Evolutionary conservation across 1,139 yeast genomes (phyloP).

Genomic region (Geotrichum cucujoidarum): DNA sequence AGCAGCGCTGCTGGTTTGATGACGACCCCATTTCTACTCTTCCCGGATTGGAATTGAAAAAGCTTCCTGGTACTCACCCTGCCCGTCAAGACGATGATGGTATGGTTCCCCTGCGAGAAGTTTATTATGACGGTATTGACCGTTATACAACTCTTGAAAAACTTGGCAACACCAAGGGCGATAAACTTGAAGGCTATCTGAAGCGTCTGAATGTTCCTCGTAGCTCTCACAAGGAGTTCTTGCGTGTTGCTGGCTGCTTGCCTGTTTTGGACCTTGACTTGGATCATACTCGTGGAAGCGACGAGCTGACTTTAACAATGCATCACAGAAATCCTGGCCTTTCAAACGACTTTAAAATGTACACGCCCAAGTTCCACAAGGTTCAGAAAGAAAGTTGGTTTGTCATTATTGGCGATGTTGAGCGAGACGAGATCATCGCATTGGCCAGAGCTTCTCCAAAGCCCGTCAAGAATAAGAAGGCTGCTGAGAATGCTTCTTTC

Average conservation of each 20-base stretch:
- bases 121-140: slow-evolving; percentile 12
- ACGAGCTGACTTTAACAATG: slow-evolving; percentile 44
- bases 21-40: slow-evolving; percentile 63
- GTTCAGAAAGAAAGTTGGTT: slow-evolving; percentile 95
- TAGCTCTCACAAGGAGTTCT: slow-evolving; percentile 35
- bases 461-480: slow-evolving; percentile 14
- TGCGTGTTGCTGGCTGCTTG: slow-evolving; percentile 43
- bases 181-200: slow-evolving; percentile 31
- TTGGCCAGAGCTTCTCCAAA: slow-evolving; percentile 27
- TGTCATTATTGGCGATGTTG: slow-evolving; percentile 51
- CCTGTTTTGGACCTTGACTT: slow-evolving; percentile 44
- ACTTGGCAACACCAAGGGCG: slow-evolving; percentile 20
- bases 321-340: slow-evolving; percentile 49
- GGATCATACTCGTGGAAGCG: slow-evolving; percentile 24
- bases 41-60: slow-evolving; percentile 56
- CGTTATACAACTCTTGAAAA: slow-evolving; percentile 20
- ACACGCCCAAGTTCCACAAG: slow-evolving; percentile 81
- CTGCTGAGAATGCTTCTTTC: slow-evolving; percentile 4
- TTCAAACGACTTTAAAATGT: slow-evolving; percentile 58
- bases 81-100: slow-evolving; percentile 30
- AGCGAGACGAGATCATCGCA: slow-evolving; percentile 25
- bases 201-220: slow-evolving; percentile 39
- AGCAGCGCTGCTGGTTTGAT: slow-evolving; percentile 85
- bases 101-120: slow-evolving; percentile 17
- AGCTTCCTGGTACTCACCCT: slow-evolving; percentile 27